Evolutionary conservation across 2,329 filamentous ascomycete genomes (phyloP).

Genomic region (Aureobasidium sp.): DNA sequence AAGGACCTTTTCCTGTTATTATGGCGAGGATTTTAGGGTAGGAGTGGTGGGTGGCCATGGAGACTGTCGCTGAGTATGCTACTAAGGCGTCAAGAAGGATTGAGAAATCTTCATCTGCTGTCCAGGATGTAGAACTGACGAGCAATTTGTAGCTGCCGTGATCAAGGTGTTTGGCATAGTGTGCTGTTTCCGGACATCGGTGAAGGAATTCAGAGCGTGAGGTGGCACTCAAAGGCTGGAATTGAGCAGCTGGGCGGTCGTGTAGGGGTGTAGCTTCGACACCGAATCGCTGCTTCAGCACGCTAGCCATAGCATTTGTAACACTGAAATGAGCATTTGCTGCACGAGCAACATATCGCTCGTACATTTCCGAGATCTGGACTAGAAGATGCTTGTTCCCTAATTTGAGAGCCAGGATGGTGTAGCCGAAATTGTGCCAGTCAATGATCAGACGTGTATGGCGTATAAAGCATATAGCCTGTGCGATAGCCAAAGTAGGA

Average conservation of each 20-base stretch:
- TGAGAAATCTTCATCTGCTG: slow-evolving; percentile 89
- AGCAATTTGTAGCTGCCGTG: slow-evolving; percentile 54
- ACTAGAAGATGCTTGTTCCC: slow-evolving; percentile 66
- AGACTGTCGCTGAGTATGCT: slow-evolving; percentile 54
- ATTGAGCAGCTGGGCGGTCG: slow-evolving; percentile 77
- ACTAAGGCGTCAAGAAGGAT: slow-evolving; percentile 78
- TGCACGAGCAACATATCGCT: slow-evolving; percentile 60
- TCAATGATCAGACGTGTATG: slow-evolving; percentile 81
- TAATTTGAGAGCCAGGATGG: slow-evolving; percentile 68
- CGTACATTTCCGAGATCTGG: slow-evolving; percentile 67
- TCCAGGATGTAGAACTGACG: slow-evolving; percentile 96
- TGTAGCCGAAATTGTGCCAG: slow-evolving; percentile 99
- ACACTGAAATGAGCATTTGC: slow-evolving; percentile 78
- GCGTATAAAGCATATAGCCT: slow-evolving; percentile 65
- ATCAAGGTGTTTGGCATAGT: slow-evolving; percentile 45
- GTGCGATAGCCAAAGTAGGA: slow-evolving; percentile 73
- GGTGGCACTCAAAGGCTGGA: slow-evolving; percentile 57
- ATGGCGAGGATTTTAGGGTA: slow-evolving; percentile 71
- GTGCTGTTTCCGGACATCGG: slow-evolving; percentile 56
- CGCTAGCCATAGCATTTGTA: slow-evolving; percentile 75
- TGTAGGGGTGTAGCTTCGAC: slow-evolving; percentile 63
- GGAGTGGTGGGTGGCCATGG: slow-evolving; percentile 26
- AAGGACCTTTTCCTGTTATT: slow-evolving; percentile 90
- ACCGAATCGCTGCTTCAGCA: slow-evolving; percentile 61
- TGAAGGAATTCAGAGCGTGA: slow-evolving; percentile 55